These are phyloP conservation scores for Ganoderma leucocontextum DNA, from an alignment of 1,284 basidiomycete genomes.

Conservation along the genomic window DNA sequence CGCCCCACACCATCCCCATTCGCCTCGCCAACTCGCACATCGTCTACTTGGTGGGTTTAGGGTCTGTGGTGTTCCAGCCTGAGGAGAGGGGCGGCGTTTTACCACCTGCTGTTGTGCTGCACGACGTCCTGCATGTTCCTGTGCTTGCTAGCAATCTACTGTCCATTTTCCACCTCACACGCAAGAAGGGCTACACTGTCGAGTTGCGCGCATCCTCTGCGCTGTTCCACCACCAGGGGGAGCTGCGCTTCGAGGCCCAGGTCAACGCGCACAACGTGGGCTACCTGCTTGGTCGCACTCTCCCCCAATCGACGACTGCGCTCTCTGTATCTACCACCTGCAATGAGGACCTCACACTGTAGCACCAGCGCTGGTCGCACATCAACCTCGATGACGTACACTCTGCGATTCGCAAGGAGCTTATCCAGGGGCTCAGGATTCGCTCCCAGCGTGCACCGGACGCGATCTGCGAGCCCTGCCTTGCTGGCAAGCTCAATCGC, in stretches of 20 bases:
- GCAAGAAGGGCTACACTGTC: too few relatives aligned
- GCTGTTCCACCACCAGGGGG: constrained; percentile 7
- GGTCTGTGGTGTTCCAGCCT: constrained; percentile 43
- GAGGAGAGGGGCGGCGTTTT: constrained; percentile 27
- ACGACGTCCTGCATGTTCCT: constrained; percentile 28
- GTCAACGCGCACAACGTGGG: too few relatives aligned
- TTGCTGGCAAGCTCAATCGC: too few relatives aligned
- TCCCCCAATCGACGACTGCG: too few relatives aligned
- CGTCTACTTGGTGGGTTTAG: constrained; percentile 34
- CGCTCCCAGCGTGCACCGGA: constrained; percentile 11
- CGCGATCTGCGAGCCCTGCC: constrained; percentile 29
- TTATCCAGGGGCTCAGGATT: constrained; percentile 27
- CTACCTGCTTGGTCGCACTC: too few relatives aligned
- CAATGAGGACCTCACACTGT: too few relatives aligned
- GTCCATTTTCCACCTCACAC: constrained; percentile 25
- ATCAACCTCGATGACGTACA: constrained; percentile 4
- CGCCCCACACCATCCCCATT: constrained; percentile 20
- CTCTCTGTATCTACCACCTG: too few relatives aligned
- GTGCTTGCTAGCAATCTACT: constrained; percentile 28
- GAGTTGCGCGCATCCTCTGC: not conserved
- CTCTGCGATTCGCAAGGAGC: not conserved
- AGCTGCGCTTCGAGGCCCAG: too few relatives aligned
- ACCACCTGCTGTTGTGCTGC: constrained; percentile 20
- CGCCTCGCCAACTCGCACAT: not conserved
- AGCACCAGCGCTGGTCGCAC: not conserved